phyloP scores from a whole-genome alignment of 73 alveolate species.

The Loxodes magnus region DNA sequence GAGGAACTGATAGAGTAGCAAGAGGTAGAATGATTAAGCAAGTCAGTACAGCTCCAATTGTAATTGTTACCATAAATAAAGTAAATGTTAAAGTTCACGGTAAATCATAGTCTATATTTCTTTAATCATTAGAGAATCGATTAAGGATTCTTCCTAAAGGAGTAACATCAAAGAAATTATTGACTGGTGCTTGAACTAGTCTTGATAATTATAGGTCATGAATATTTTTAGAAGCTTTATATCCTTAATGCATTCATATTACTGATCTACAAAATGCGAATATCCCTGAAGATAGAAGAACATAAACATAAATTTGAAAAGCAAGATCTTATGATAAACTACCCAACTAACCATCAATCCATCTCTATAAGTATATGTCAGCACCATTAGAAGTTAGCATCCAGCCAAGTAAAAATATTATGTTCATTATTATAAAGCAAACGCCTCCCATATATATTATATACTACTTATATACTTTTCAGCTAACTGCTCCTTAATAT shows the following conservation, averaged over 20 bases:
- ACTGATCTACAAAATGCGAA: neutral
- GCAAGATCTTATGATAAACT: neutral
- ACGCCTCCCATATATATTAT: constrained; percentile 38
- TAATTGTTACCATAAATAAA: constrained; percentile 28
- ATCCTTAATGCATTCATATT: constrained; percentile 12
- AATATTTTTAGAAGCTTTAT: constrained; percentile 35
- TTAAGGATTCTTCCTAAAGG: constrained; percentile 84
- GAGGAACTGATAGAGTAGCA: constrained; percentile 16
- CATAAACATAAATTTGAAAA: neutral
- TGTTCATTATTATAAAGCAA: constrained; percentile 10
- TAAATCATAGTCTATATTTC: constrained; percentile 11
- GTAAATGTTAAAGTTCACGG: neutral
- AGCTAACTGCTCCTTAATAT: constrained; percentile 19
- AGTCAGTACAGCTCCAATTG: constrained; percentile 27
- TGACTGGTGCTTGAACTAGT: constrained; percentile 75
- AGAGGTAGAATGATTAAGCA: no score
- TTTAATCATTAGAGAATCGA: constrained; percentile 69
- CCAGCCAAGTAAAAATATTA: constrained; percentile 33
- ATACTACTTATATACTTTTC: constrained; percentile 18
- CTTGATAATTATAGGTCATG: constrained; percentile 55
- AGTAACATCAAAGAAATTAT: constrained; percentile 71
- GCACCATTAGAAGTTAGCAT: neutral
- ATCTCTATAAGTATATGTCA: neutral
- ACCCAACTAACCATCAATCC: neutral
- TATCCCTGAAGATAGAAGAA: neutral